These are phyloP conservation scores for Naganishia sp. DNA, from an alignment of 1,284 basidiomycete species.

Conservation along the genomic window DNA sequence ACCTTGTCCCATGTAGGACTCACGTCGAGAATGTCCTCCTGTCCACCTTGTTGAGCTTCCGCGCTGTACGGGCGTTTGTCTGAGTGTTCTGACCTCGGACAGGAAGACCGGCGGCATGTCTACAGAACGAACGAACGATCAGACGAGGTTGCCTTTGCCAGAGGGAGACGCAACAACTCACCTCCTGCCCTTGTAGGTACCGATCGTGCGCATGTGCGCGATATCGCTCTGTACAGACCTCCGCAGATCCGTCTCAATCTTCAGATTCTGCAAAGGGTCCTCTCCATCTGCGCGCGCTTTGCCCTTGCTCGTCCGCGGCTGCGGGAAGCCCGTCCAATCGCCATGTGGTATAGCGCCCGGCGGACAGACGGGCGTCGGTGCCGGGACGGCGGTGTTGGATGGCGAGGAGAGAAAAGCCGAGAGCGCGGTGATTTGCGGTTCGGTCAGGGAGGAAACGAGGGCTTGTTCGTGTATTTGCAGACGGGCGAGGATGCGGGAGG, in stretches of 20 bases:
- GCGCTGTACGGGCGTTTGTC: conserved; percentile 58
- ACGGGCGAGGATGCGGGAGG: conserved; percentile 56
- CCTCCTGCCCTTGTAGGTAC: conserved; percentile 57
- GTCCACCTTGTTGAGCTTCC: conserved; percentile 57
- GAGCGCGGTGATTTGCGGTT: conserved; percentile 59
- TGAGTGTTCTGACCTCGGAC: conserved; percentile 60
- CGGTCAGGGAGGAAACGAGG: conserved; percentile 53
- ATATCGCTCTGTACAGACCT: conserved; percentile 57
- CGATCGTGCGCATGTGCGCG: conserved; percentile 58
- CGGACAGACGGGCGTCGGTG: conserved; percentile 48
- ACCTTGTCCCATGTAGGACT: not conserved
- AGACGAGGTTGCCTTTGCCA: no score
- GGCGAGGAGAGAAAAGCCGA: conserved; percentile 60
- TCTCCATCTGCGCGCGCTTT: conserved; percentile 27
- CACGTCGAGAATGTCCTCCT: conserved; percentile 32
- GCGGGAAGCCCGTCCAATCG: conserved; percentile 34
- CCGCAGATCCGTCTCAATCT: conserved; percentile 59
- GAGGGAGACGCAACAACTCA: conserved; percentile 30
- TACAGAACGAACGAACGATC: conserved; percentile 23
- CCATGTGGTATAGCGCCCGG: conserved; percentile 35
- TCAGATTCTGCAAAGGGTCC: conserved; percentile 55
- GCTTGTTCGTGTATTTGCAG: conserved; percentile 57
- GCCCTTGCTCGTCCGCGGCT: conserved; percentile 15
- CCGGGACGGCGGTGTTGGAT: conserved; percentile 43
- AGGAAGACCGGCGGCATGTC: conserved; percentile 59